phyloP scores from a whole-genome alignment of 2,329 filamentous ascomycete genomes.

The Paradendryphiella salina region DNA sequence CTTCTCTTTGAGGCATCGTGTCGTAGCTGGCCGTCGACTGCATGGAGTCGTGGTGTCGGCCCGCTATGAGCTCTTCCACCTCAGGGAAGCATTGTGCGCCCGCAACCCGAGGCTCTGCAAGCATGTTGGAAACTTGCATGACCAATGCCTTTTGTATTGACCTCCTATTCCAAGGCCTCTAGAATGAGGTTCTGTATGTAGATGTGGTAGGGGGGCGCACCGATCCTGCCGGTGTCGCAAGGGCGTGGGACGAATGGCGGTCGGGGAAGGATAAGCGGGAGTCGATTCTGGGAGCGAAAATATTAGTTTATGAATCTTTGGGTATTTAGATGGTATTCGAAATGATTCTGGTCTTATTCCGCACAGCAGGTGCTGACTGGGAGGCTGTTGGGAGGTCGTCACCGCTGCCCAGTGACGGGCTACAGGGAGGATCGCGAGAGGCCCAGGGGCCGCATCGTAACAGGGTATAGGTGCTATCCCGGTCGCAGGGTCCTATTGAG shows the following conservation, averaged over 20 bases:
- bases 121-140: constrained; percentile 42
- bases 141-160: constrained; percentile 15
- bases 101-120: constrained; percentile 31
- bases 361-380: constrained; percentile 21
- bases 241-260: constrained; percentile 37
- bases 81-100: constrained; percentile 34
- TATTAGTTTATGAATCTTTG: constrained; percentile 31
- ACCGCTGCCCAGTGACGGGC: constrained; percentile 38
- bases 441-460: constrained; percentile 25
- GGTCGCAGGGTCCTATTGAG: constrained; percentile 41
- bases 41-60: constrained; percentile 35
- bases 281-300: constrained; percentile 23
- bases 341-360: constrained; percentile 25
- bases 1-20: constrained; percentile 34
- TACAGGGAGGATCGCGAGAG: constrained; percentile 35
- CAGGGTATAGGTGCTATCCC: constrained; percentile 11
- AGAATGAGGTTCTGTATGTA: constrained; percentile 25
- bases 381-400: constrained; percentile 34
- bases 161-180: constrained; percentile 21
- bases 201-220: constrained; percentile 33
- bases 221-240: constrained; percentile 49
- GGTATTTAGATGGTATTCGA: constrained; percentile 22
- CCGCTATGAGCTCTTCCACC: constrained; percentile 33
- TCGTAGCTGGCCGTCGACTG: constrained; percentile 31
- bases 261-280: constrained; percentile 33